Evolutionary conservation across 1,284 basidiomycete genomes (phyloP).

Genomic region (Rhodotorula sp.): DNA sequence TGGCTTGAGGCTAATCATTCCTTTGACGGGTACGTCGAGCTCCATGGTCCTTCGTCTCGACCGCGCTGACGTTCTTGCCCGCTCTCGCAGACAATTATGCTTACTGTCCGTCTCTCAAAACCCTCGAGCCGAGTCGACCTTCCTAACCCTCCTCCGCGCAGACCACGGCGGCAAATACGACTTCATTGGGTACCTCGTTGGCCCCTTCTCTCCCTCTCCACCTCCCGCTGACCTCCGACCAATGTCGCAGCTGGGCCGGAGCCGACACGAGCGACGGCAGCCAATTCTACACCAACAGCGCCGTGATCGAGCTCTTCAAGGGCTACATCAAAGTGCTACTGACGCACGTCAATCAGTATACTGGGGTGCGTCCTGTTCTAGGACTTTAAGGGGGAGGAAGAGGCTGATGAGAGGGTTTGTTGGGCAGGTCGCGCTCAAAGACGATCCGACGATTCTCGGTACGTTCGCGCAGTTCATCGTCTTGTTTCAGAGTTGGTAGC

Average conservation of each 20-base stretch:
- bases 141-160: background rate
- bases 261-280: constrained; percentile 33
- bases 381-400: too few relatives aligned
- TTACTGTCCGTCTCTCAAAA: constrained; percentile 22
- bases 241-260: constrained; percentile 34
- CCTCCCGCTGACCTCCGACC: background rate
- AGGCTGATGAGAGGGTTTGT: background rate
- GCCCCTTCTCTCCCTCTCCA: fast-evolving
- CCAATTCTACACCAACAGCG: constrained; percentile 40
- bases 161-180: constrained; percentile 43
- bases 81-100: constrained; percentile 29
- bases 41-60: too few relatives aligned
- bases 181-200: constrained; percentile 30
- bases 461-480: background rate
- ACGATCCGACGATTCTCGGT: constrained; percentile 43
- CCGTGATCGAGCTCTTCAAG: constrained; percentile 41
- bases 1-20: constrained; percentile 50
- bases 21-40: constrained; percentile 45
- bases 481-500: background rate
- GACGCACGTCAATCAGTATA: constrained; percentile 43
- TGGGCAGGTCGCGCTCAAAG: constrained; percentile 37
- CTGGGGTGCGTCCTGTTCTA: constrained; percentile 26
- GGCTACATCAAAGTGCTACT: constrained; percentile 40
- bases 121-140: background rate
- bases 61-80: background rate